Conservation (phyloP, 2,329 filamentous ascomycete species). For the Sporothrix variecibatus region DNA sequence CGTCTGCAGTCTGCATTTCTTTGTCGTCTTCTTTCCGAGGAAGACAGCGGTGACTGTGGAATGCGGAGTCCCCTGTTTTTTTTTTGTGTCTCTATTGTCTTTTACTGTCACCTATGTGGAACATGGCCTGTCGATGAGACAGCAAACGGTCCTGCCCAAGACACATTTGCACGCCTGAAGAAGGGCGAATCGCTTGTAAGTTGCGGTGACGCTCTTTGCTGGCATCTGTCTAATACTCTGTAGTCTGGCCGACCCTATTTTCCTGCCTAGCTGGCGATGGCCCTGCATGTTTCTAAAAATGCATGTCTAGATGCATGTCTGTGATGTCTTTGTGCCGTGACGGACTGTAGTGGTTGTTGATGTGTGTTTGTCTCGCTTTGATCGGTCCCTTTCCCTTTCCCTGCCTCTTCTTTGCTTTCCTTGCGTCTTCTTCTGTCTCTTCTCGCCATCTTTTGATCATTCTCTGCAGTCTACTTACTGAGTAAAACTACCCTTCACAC, state of each 20-base stretch:
- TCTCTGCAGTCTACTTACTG: background rate
- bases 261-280: background rate
- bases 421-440: background rate
- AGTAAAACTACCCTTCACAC: background rate
- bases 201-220: background rate
- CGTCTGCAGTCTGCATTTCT: background rate
- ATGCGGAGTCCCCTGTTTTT: background rate
- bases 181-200: background rate
- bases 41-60: background rate
- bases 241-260: background rate
- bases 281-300: background rate
- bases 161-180: background rate
- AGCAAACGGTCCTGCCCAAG: constrained; percentile 20
- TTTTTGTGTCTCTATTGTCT: background rate
- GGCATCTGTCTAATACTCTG: background rate
- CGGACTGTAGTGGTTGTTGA: background rate
- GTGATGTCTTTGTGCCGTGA: background rate
- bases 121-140: constrained; percentile 10
- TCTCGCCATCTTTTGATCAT: background rate
- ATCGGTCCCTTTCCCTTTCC: background rate
- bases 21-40: background rate
- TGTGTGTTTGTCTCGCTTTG: constrained; percentile 3
- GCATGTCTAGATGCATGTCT: constrained; percentile 8
- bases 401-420: background rate
- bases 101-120: background rate